These are phyloP conservation scores for Penicillium sp. DNA, from an alignment of 2,329 filamentous ascomycete genomes.

Conservation along the genomic window DNA sequence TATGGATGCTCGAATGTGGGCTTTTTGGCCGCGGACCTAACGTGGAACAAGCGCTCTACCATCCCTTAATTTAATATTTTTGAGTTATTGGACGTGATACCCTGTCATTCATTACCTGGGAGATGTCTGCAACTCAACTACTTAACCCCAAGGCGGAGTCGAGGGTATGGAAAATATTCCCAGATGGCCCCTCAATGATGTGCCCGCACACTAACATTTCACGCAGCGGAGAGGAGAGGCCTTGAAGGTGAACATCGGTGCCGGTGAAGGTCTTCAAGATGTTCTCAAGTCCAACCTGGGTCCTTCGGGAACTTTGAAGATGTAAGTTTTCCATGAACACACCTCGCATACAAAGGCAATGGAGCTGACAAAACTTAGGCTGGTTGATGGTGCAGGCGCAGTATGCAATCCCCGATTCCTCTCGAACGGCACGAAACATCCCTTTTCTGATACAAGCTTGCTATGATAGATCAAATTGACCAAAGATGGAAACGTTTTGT, in stretches of 20 bases:
- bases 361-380: slow-evolving; percentile 45
- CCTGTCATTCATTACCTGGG: slow-evolving; percentile 27
- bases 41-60: slow-evolving; percentile 24
- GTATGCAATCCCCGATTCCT: slow-evolving; percentile 40
- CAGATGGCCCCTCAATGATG: slow-evolving; percentile 28
- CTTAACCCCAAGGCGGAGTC: slow-evolving; percentile 99
- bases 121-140: slow-evolving; percentile 95
- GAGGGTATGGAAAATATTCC: slow-evolving; percentile 62
- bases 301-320: slow-evolving; percentile 92
- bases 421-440: slow-evolving; percentile 5
- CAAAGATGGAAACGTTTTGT: slow-evolving; percentile 90
- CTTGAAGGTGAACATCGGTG: slow-evolving; percentile 92
- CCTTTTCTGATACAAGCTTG: slow-evolving; percentile 21
- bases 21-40: slow-evolving; percentile 37
- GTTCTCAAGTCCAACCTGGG: slow-evolving; percentile 96
- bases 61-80: slow-evolving; percentile 24
- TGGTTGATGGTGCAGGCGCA: slow-evolving; percentile 63
- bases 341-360: slow-evolving; percentile 2
- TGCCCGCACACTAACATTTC: slow-evolving; percentile 47
- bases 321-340: slow-evolving; percentile 55
- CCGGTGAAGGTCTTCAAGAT: slow-evolving; percentile 89
- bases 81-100: slow-evolving; percentile 25
- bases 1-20: slow-evolving; percentile 37
- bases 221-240: slow-evolving; percentile 89
- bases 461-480: slow-evolving; percentile 85